phyloP scores from a whole-genome alignment of 2,329 filamentous ascomycete species.

The Hysterium pulicare region DNA sequence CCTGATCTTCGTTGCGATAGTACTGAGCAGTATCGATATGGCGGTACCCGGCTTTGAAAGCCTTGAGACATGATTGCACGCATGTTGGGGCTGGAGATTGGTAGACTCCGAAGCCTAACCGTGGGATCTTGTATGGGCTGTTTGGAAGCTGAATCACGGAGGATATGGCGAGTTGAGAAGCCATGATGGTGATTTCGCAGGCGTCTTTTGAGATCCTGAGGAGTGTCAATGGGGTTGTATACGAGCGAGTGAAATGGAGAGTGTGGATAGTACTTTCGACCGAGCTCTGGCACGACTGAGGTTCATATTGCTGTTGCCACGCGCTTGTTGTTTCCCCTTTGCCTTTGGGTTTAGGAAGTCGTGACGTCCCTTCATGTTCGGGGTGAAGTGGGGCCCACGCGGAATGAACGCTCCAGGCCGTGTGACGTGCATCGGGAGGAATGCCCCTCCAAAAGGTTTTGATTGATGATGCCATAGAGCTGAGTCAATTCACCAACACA shows the following conservation, averaged over 20 bases:
- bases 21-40: conserved; percentile 67
- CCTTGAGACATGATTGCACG: conserved; percentile 56
- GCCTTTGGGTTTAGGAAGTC: too few relatives aligned
- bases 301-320: too few relatives aligned
- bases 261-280: too few relatives aligned
- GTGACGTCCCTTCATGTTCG: background rate
- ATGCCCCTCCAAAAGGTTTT: background rate
- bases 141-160: conserved; percentile 52
- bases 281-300: too few relatives aligned
- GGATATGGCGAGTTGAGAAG: conserved; percentile 41
- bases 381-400: background rate
- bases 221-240: too few relatives aligned
- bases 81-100: conserved; percentile 55
- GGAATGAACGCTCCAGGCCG: too few relatives aligned
- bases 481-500: background rate
- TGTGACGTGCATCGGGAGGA: background rate
- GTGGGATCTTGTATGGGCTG: conserved; percentile 55
- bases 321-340: too few relatives aligned
- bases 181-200: conserved; percentile 10
- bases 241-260: too few relatives aligned
- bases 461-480: too few relatives aligned
- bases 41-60: conserved; percentile 57
- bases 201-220: background rate
- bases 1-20: conserved; percentile 67
- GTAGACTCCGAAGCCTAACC: conserved; percentile 71